Evolutionary conservation across 179 eudicot genomes (phyloP).

Genomic region (Beta macrorhiza): DNA sequence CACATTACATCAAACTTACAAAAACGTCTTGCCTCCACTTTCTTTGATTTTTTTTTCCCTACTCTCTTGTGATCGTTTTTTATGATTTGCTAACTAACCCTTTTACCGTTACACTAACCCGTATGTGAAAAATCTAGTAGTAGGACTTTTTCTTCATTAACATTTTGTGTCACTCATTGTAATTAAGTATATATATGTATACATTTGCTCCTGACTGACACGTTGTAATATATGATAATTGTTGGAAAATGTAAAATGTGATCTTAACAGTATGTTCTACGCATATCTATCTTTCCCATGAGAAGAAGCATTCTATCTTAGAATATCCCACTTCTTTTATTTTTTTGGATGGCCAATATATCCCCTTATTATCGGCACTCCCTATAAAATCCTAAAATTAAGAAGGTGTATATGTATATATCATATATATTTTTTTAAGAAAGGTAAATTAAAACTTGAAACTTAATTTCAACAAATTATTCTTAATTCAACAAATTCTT

Average conservation of each 20-base stretch:
- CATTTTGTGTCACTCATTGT: slow-evolving; percentile 24
- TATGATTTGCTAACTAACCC: slow-evolving; percentile 33
- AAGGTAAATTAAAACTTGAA: too few species aligned
- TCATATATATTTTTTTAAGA: too few species aligned
- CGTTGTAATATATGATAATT: slow-evolving; percentile 38
- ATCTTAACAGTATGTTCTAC: background rate
- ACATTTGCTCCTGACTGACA: slow-evolving; percentile 27
- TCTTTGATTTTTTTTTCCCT: background rate
- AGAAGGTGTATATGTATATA: too few species aligned
- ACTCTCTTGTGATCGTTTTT: slow-evolving; percentile 8
- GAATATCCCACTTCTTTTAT: too few species aligned
- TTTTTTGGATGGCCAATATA: too few species aligned
- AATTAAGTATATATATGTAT: slow-evolving; percentile 24
- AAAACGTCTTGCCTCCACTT: slow-evolving; percentile 19
- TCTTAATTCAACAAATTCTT: too few species aligned
- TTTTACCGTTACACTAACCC: slow-evolving; percentile 25
- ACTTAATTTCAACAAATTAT: too few species aligned
- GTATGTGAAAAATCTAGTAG: slow-evolving; percentile 23
- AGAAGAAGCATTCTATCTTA: background rate
- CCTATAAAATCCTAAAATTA: too few species aligned
- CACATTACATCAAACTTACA: background rate
- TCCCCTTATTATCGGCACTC: too few species aligned
- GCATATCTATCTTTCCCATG: background rate
- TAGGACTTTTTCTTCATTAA: slow-evolving; percentile 15
- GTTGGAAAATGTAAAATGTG: background rate